Evolutionary conservation across 208 protist genomes (phyloP).

Genomic region (Balamuthia mandrillaris): DNA sequence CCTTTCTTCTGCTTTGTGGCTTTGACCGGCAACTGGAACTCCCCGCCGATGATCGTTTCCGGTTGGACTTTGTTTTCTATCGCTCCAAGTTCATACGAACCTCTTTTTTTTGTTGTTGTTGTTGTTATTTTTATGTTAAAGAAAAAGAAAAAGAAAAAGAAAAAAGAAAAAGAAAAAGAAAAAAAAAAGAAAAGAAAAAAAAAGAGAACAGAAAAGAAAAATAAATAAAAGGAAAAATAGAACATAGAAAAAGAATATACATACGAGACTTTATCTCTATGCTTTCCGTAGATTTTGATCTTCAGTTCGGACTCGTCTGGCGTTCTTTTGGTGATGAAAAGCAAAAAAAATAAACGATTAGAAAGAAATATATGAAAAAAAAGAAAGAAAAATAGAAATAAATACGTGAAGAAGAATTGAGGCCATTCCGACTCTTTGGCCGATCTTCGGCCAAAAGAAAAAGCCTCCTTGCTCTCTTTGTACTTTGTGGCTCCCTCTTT

Average conservation of each 20-base stretch:
- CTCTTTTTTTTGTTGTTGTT: too few relatives aligned
- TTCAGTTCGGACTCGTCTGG: background rate
- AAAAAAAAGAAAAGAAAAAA: too few relatives aligned
- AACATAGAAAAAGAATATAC: background rate
- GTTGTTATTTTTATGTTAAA: too few relatives aligned
- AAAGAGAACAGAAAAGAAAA: too few relatives aligned
- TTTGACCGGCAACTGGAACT: background rate
- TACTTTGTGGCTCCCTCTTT: background rate
- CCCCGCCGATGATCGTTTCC: background rate
- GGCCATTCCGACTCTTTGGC: background rate
- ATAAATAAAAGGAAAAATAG: too few relatives aligned
- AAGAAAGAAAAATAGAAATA: background rate
- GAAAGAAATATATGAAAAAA: background rate
- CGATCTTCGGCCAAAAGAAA: background rate
- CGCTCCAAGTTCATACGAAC: too few relatives aligned
- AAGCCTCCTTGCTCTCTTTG: conserved; percentile 5
- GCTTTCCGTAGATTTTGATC: background rate
- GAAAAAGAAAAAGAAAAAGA: too few relatives aligned
- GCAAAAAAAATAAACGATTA: background rate
- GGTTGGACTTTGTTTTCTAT: background rate
- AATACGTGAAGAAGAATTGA: background rate
- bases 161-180: too few relatives aligned
- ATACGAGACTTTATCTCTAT: background rate
- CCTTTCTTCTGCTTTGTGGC: background rate
- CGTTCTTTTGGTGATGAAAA: background rate